Conservation (phyloP, 345 rosid genomes). For the Ailanthus altissimus region DNA sequence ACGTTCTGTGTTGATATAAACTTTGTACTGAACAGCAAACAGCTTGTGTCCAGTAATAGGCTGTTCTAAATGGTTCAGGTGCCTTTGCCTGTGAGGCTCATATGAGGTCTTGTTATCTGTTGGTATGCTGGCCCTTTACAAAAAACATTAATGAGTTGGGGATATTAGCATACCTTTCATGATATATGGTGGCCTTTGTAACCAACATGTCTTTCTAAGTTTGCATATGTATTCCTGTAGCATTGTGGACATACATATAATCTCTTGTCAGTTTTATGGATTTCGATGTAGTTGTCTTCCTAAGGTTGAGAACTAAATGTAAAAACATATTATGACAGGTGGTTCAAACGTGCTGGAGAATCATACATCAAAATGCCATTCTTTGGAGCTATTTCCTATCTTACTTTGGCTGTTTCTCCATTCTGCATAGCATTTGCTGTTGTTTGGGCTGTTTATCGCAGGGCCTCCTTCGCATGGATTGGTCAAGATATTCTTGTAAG, state of each 20-base stretch:
- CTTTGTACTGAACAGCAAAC: neutral
- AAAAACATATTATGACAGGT: conserved; percentile 45
- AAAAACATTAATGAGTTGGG: neutral
- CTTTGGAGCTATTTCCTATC: conserved; percentile 81
- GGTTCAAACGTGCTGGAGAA: conserved; percentile 72
- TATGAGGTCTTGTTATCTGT: conserved; percentile 2
- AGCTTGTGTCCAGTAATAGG: conserved; percentile 8
- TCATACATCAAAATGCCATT: conserved; percentile 78
- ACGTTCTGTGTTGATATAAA: conserved; percentile 1
- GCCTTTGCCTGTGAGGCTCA: conserved; percentile 5
- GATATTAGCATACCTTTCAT: neutral
- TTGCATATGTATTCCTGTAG: neutral
- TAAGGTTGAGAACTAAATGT: conserved; percentile 13
- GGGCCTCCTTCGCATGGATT: conserved; percentile 75
- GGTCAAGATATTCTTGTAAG: conserved; percentile 99
- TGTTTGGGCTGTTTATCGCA: conserved; percentile 83
- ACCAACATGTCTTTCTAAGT: conserved; percentile 11
- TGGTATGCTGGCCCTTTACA: neutral
- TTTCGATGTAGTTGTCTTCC: conserved; percentile 18
- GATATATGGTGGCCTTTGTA: conserved; percentile 8
- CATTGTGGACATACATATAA: neutral
- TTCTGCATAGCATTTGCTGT: conserved; percentile 90
- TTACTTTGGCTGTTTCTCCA: conserved; percentile 87
- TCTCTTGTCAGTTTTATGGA: neutral
- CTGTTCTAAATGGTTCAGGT: conserved; percentile 13